These are phyloP conservation scores for Dimocarpus longan DNA, from an alignment of 345 rosid species.

Conservation along the genomic window DNA sequence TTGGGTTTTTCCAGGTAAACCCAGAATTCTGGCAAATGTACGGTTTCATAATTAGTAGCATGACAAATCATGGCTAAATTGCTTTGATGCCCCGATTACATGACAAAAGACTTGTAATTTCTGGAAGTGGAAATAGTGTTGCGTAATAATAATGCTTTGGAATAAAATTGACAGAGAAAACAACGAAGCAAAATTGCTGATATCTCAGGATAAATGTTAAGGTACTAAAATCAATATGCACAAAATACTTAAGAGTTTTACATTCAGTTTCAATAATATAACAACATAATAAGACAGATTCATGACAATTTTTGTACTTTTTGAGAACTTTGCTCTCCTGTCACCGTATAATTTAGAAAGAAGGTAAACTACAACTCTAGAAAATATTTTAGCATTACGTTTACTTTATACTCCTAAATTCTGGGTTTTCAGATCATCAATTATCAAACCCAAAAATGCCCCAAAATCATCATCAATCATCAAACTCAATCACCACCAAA, in stretches of 20 bases:
- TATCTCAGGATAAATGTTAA: not conserved
- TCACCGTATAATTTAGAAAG: not conserved
- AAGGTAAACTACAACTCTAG: not conserved
- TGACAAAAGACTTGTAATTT: conserved; percentile 1
- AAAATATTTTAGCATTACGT: not conserved
- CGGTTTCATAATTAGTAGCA: not conserved
- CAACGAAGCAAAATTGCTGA: not conserved
- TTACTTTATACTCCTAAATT: not conserved
- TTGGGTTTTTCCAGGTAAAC: too few relatives aligned
- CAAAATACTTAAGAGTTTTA: not conserved
- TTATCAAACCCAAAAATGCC: too few relatives aligned
- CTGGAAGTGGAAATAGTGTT: conserved; percentile 4
- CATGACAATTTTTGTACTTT: not conserved
- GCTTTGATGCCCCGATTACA: conserved; percentile 12
- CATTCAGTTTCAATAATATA: not conserved
- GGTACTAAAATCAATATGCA: not conserved
- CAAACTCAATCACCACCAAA: too few relatives aligned
- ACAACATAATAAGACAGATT: not conserved
- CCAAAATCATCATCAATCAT: too few relatives aligned
- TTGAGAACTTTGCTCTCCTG: not conserved
- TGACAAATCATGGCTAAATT: not conserved
- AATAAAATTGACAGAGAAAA: not conserved
- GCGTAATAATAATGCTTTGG: not conserved
- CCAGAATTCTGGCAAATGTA: too few relatives aligned
- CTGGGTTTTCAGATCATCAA: too few relatives aligned